These are phyloP conservation scores for Heritiera fomes DNA, from an alignment of 345 rosid species.

Conservation along the genomic window DNA sequence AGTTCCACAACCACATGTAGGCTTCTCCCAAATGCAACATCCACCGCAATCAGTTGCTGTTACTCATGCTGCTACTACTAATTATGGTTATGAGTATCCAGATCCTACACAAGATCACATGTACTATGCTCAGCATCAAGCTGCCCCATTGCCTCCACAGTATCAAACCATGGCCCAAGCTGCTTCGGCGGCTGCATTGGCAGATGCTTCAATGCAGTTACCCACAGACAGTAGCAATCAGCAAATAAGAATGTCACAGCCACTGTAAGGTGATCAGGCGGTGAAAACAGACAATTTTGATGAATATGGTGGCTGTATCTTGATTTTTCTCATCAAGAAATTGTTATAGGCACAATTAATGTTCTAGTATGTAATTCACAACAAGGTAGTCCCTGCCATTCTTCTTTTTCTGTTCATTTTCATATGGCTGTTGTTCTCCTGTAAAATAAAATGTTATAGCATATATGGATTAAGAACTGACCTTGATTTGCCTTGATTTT, in stretches of 20 bases:
- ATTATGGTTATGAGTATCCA: constrained; percentile 47
- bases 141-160: constrained; percentile 48
- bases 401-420: neutral
- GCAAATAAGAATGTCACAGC: constrained; percentile 35
- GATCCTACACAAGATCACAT: constrained; percentile 50
- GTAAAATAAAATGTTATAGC: constrained; percentile 2
- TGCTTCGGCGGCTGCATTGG: constrained; percentile 45
- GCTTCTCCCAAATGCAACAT: constrained; percentile 54
- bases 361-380: neutral
- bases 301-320: neutral
- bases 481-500: neutral
- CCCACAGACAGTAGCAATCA: constrained; percentile 24
- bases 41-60: constrained; percentile 35
- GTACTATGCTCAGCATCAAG: constrained; percentile 53
- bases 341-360: constrained; percentile 10
- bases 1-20: constrained; percentile 53
- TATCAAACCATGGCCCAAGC: constrained; percentile 70
- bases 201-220: constrained; percentile 61
- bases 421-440: neutral
- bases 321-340: constrained; percentile 8
- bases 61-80: constrained; percentile 29
- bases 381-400: constrained; percentile 3
- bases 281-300: neutral
- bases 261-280: constrained; percentile 27
- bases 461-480: neutral